Percentiles rank a stretch among this genome's conserved stretches.
phyloP scores from a whole-genome alignment of 345 rosid genomes.

The Linum tenue region DNA sequence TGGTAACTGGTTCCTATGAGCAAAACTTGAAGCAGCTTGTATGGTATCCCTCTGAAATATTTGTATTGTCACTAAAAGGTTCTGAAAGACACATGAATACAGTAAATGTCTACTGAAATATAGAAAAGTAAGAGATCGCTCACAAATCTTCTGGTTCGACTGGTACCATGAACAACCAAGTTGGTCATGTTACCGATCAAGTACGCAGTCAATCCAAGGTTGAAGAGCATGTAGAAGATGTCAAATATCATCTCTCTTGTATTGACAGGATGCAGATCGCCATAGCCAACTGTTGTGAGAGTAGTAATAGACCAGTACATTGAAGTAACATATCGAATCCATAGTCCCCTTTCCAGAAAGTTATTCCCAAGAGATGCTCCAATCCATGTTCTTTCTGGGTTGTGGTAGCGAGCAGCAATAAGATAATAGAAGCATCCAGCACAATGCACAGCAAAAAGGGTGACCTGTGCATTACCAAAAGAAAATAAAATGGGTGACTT shows the following conservation, averaged over 20 bases:
- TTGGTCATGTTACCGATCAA: constrained; percentile 97
- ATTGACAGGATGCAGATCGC: constrained; percentile 89
- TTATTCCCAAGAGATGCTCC: constrained; percentile 34
- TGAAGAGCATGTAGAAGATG: constrained; percentile 85
- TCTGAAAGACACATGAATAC: background rate
- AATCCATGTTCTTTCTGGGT: constrained; percentile 66
- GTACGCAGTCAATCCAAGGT: constrained; percentile 84
- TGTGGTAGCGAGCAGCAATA: constrained; percentile 51
- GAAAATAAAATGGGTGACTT: background rate
- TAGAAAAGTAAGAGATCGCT: constrained; percentile 17
- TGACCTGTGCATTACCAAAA: constrained; percentile 40
- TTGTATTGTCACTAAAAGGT: background rate
- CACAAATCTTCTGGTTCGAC: constrained; percentile 84
- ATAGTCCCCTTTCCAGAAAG: constrained; percentile 40
- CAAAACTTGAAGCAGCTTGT: constrained; percentile 29
- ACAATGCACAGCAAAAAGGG: constrained; percentile 80
- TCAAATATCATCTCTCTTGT: constrained; percentile 77
- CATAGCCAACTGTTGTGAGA: constrained; percentile 86
- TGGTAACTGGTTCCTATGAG: constrained; percentile 24
- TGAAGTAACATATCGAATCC: constrained; percentile 73
- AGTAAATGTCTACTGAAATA: background rate
- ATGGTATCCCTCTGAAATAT: constrained; percentile 24
- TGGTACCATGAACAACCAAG: constrained; percentile 91
- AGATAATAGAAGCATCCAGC: constrained; percentile 92
- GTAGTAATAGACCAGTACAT: constrained; percentile 98